Base-by-base conservation (phyloP, 1,139 yeast species). In the Taphrina betulina region DNA sequence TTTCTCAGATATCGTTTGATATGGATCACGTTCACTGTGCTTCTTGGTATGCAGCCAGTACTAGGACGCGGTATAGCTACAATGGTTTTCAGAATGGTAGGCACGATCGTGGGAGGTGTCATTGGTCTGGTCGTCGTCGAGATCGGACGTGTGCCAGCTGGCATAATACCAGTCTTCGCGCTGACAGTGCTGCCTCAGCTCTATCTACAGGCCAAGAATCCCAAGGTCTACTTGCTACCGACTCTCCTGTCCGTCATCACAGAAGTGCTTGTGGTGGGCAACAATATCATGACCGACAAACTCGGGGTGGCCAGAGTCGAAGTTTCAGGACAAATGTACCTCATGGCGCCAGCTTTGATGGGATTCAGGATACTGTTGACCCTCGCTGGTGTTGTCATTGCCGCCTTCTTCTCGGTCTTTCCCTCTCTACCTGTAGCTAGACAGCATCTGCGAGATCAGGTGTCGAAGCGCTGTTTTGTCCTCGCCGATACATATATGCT, bases 41-140 rank as follows among this genome's bases (percentile, higher is more conserved):
- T 52, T 12, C 50, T 52, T 5, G 56, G 56, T 10, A 31, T 52
- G 26, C 50, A 42, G 31, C 56, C 56, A 3, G 50, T 52, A 3
- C 50, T 43, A 3, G 56, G 56, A 7, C 35, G 43, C 5, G 56
- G 50, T 8, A 26, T 52, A 22, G 37, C 46, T 16, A 33, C 56
- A 7, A 24, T 34, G n/a, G 37, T 35, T 2, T 35, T 52, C 22
- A 50, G 56, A 20, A 5, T 52, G 14, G 14, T 52, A 2, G 56
- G 48, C 16, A 52, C 56, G 14, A 43, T 52, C 12, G 37, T 42
- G 23, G 56, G 56, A 5, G 56, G 56, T 10, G 56, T 52, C 12
- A 24, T 42, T 10, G 56, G 50, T 3, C 36, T 52, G 23, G 50
- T 52, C 31, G 46, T 23, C 26, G 35, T 42, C 12, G 56, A 52